Evolutionary conservation across 768 basidiomycete species (phyloP), one percentile per base, ranked within the genome.

Genomic region (Clavulina sp.): DNA sequence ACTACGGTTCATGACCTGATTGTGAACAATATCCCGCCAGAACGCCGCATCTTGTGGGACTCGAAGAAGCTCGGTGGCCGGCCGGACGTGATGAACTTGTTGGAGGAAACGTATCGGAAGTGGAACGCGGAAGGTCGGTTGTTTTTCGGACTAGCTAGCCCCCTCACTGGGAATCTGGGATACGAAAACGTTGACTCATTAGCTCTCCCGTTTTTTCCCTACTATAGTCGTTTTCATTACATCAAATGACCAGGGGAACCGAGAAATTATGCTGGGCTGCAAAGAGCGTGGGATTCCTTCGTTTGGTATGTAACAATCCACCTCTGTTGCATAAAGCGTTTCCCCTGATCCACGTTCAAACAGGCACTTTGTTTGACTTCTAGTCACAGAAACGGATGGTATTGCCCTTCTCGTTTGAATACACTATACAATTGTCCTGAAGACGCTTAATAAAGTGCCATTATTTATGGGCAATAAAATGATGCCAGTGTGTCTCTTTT

Each of bases 31-130:
- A 67, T 86, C 41, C 79, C 71, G 56, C 81, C 82, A 28, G 81
- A 84, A 61, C 78, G 83, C 30, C 69, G 79, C 43, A 70, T 76
- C 7, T 71, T 86, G 5, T 86, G 84, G 83, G 83, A 86, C 66
- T 78, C 76, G 56, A 85, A 81, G 64, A 63, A 67, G 55, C 73
- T 31, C 50, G 80, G 81, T 52, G 80, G 81, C 16, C 76, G 83
- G 53, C 83, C 83, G 13, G 81, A 85, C 57, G 73, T 77, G 21
- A 81, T 84, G 79, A 79, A 38, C 9, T 38, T 9, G 34, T 38
- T 38, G 34, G 34, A 38, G 34, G 34, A 38, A 19, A 38, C 34
- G 9, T 38, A 38, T 38, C 34, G 34, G 19, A 19, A 19, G 19
- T 19, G 34, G 34, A 19, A 19, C 34, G 34, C 34, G 34, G 34